Percentiles rank a stretch among this genome's conserved stretches.
Evolutionary conservation across 805 yeast species (phyloP).

Genomic region (Ogataea pilisensis): DNA sequence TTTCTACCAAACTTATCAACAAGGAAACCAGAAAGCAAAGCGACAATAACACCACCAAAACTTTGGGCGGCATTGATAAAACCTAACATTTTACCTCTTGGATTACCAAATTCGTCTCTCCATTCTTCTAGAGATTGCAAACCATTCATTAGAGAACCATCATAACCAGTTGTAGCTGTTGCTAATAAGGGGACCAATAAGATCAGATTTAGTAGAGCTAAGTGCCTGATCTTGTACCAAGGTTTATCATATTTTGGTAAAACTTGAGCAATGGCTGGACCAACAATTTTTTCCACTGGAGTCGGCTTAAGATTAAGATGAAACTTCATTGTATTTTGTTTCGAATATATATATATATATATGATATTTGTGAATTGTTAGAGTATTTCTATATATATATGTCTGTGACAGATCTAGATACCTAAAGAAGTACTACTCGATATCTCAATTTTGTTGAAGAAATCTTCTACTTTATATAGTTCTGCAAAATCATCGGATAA

Average conservation of each 20-base stretch:
- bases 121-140: constrained; percentile 39
- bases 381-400: no score
- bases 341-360: no score
- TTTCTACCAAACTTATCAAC: constrained; percentile 55
- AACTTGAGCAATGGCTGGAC: constrained; percentile 16
- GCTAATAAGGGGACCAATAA: constrained; percentile 32
- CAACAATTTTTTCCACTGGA: constrained; percentile 18
- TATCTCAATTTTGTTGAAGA: no score
- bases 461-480: no score
- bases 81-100: constrained; percentile 32
- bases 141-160: constrained; percentile 43
- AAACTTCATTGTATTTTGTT: no score
- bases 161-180: constrained; percentile 41
- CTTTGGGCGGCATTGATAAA: constrained; percentile 34
- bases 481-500: no score
- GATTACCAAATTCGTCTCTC: constrained; percentile 31
- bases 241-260: constrained; percentile 25
- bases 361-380: no score
- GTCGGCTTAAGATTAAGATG: no score
- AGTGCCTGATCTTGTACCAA: constrained; percentile 36
- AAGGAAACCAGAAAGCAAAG: constrained; percentile 31
- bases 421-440: no score
- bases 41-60: constrained; percentile 34
- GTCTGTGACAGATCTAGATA: no score
- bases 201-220: constrained; percentile 34